phyloP scores from a whole-genome alignment of 2,329 filamentous ascomycete genomes.

The Passalora sequoiae region DNA sequence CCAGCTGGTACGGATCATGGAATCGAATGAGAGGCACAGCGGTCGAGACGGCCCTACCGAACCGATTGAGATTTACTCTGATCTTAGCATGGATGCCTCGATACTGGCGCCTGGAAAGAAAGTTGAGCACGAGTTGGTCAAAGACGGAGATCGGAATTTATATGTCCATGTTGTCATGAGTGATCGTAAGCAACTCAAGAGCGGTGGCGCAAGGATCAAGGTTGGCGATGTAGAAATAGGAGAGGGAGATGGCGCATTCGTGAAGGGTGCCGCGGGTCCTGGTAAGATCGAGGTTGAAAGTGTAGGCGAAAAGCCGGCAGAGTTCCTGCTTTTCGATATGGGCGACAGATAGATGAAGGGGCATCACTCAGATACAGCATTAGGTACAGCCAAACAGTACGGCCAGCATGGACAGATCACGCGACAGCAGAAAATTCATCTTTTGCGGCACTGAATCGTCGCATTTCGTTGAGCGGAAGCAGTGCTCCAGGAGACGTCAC shows the following conservation, averaged over 20 bases:
- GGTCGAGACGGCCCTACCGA: constrained; percentile 63
- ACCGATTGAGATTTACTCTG: constrained; percentile 77
- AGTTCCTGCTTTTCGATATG: constrained; percentile 50
- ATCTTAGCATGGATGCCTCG: constrained; percentile 75
- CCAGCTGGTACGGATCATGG: constrained; percentile 69
- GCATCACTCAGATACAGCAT: no score
- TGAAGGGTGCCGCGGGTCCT: constrained; percentile 50
- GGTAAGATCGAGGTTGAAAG: constrained; percentile 44
- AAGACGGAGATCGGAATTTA: constrained; percentile 60
- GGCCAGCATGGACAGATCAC: no score
- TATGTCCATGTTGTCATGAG: constrained; percentile 77
- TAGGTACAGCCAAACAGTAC: no score
- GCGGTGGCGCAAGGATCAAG: constrained; percentile 66
- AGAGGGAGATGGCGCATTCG: constrained; percentile 78
- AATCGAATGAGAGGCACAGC: constrained; percentile 58
- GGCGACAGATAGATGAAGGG: constrained; percentile 29
- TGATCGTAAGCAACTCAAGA: constrained; percentile 51
- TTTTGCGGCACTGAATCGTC: no score
- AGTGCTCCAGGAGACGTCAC: no score
- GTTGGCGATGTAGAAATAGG: constrained; percentile 60
- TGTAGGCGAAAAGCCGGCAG: constrained; percentile 42
- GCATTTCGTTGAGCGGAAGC: no score
- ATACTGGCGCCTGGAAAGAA: constrained; percentile 61
- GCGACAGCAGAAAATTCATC: no score
- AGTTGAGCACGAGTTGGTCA: constrained; percentile 70